Percentiles rank a stretch among this genome's conserved stretches.
phyloP scores from a whole-genome alignment of 495 filamentous ascomycete species.

The Penicillium chermesinum region DNA sequence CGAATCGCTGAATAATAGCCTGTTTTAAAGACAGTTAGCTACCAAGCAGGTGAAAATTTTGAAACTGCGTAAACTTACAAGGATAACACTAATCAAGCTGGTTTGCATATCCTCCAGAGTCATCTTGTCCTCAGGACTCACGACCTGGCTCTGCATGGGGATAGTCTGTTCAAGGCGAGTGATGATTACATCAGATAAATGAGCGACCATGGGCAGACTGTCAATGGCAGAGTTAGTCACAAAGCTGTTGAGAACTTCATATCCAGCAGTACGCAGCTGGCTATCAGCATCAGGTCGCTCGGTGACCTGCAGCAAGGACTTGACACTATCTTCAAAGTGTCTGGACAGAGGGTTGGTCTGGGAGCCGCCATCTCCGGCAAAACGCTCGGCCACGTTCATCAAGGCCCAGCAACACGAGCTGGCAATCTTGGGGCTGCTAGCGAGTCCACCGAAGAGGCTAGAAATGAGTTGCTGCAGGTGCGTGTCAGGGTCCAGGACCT shows the following conservation, averaged over 20 bases:
- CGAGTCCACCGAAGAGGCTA: constrained; percentile 83
- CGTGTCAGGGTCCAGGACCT: constrained; percentile 74
- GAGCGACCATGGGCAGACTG: constrained; percentile 73
- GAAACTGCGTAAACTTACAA: constrained; percentile 33
- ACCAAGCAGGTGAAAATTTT: constrained; percentile 13
- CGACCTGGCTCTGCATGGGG: constrained; percentile 86
- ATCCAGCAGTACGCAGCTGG: constrained; percentile 94
- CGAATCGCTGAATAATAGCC: constrained; percentile 84
- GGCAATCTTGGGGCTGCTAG: constrained; percentile 94
- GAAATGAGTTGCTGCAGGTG: constrained; percentile 79
- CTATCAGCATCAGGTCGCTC: constrained; percentile 79
- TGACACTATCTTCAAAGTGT: constrained; percentile 90
- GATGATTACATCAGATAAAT: constrained; percentile 75
- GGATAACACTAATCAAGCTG: constrained; percentile 81
- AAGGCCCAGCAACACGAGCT: constrained; percentile 97
- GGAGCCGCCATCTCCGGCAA: constrained; percentile 73
- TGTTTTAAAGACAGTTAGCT: too few species aligned
- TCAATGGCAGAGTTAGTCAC: constrained; percentile 84
- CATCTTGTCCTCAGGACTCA: constrained; percentile 92
- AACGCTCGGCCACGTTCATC: constrained; percentile 96
- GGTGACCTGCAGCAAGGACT: constrained; percentile 77
- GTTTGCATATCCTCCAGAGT: constrained; percentile 97
- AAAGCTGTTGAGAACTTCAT: constrained; percentile 93
- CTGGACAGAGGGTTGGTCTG: constrained; percentile 78
- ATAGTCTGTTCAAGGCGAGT: constrained; percentile 87